Base-by-base conservation (phyloP, 2,329 filamentous ascomycete species). In the Microcera coccophila region DNA sequence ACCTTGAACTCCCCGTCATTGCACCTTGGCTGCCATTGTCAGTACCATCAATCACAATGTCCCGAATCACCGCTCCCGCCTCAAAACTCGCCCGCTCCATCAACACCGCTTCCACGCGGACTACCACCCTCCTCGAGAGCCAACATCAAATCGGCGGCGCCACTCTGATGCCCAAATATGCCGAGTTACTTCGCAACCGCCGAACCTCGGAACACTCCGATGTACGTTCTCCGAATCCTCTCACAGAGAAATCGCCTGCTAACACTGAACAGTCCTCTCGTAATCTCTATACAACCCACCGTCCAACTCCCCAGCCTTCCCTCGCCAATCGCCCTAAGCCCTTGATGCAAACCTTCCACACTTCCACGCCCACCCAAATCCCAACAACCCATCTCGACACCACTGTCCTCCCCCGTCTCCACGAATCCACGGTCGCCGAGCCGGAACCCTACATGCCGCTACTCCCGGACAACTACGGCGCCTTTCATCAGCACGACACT, bases 341-440 rank as follows among this genome's bases (percentile, higher is more conserved):
- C 31, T 65, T 83, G 42, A 83, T 84, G 79, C 80, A 84, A 66
- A 78, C 75, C 58, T 82, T 83, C 68, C 68, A 69, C 55, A 71
- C 72, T 17, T 70, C 73, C 15, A 61, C 73, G 14, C 69, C 71
- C 42, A 64, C 70, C 3, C 61, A 69, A 12, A 54, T 62, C 10
- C 57, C 66, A 20, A 52, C 60, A 32, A 59, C 57, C 35, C 66
- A 72, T 45, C 70, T 81, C 45, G 76, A 82, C 64, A 70, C 67
- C 59, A 67, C 73, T 47, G 62, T 79, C 47, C 69, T 84, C 42
- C 79, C 79, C 19, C 61, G 67, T 44, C 61, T 72, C 11, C 62
- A 66, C 38, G 47, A 50, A 34, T 47, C 61, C 35, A 50, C 55
- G 34, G 40, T 59, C 40, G 59, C 66, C 12, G 65, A 68, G 54